phyloP scores from a whole-genome alignment of 192 early-diverging fungal genomes.

The Coemansia sp. region DNA sequence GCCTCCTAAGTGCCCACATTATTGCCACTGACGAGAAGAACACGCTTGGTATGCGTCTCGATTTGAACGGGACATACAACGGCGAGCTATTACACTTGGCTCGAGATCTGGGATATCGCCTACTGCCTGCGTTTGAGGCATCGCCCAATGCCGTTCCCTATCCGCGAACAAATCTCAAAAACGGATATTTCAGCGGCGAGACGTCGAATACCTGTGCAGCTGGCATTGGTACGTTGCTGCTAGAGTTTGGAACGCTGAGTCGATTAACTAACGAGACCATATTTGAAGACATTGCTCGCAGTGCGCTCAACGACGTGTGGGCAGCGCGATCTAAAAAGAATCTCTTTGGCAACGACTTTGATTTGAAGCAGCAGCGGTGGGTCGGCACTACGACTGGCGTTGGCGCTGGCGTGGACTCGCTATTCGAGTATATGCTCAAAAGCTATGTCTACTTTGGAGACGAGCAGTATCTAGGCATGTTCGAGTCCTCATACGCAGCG shows the following conservation, averaged over 20 bases:
- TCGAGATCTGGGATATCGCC: constrained; percentile 75
- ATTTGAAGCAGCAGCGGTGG: constrained; percentile 76
- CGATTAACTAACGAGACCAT: constrained; percentile 76
- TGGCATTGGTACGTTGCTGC: constrained; percentile 87
- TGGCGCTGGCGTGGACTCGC: constrained; percentile 91
- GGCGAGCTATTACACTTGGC: constrained; percentile 83
- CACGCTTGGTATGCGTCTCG: constrained; percentile 60
- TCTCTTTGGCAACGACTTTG: constrained; percentile 85
- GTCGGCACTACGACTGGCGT: constrained; percentile 64
- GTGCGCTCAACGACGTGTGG: constrained; percentile 83
- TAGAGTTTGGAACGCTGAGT: constrained; percentile 93
- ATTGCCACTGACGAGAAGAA: constrained; percentile 73
- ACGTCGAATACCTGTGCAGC: constrained; percentile 80
- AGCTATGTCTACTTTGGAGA: constrained; percentile 89
- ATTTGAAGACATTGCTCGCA: constrained; percentile 74
- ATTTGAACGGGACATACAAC: constrained; percentile 62
- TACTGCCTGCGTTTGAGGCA: constrained; percentile 87
- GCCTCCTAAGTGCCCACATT: constrained; percentile 86
- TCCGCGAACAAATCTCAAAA: constrained; percentile 75
- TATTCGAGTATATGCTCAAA: constrained; percentile 93
- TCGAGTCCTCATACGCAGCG: constrained; percentile 73
- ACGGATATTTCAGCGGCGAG: constrained; percentile 72
- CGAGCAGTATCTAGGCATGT: constrained; percentile 72
- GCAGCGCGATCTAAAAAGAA: constrained; percentile 69
- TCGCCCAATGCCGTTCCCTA: constrained; percentile 83